Conservation (phyloP, 139 green algal genomes). For the Yamagishiella unicocca region DNA sequence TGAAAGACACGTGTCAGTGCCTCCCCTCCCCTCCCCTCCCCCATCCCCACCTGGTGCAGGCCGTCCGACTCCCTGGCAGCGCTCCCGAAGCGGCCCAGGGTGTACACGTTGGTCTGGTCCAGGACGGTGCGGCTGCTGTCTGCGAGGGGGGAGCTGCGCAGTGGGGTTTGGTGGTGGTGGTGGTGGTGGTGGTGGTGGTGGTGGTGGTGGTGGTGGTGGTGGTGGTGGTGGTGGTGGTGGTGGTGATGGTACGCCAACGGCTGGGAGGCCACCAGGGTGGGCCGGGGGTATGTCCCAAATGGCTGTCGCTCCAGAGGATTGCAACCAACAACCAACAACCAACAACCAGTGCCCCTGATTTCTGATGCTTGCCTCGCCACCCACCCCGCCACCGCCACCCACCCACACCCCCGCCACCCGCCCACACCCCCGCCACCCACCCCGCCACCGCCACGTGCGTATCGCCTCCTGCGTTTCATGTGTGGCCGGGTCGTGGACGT, state of each 20-base stretch:
- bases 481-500: background rate
- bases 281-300: background rate
- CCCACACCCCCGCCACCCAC: background rate
- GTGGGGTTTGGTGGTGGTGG: background rate
- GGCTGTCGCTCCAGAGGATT: background rate
- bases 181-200: too few relatives aligned
- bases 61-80: background rate
- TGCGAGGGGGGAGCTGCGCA: background rate
- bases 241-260: too few relatives aligned
- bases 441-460: background rate
- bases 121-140: background rate
- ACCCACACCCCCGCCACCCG: background rate
- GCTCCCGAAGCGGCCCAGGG: background rate
- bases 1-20: background rate
- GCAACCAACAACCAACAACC: background rate
- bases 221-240: too few relatives aligned
- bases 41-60: background rate
- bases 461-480: background rate
- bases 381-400: too few relatives aligned
- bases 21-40: background rate
- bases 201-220: too few relatives aligned
- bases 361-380: background rate
- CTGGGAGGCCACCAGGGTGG: background rate
- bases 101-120: constrained; percentile 19
- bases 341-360: background rate